phyloP scores from a whole-genome alignment of 2,329 filamentous ascomycete genomes.

The Macrophomina tecta region DNA sequence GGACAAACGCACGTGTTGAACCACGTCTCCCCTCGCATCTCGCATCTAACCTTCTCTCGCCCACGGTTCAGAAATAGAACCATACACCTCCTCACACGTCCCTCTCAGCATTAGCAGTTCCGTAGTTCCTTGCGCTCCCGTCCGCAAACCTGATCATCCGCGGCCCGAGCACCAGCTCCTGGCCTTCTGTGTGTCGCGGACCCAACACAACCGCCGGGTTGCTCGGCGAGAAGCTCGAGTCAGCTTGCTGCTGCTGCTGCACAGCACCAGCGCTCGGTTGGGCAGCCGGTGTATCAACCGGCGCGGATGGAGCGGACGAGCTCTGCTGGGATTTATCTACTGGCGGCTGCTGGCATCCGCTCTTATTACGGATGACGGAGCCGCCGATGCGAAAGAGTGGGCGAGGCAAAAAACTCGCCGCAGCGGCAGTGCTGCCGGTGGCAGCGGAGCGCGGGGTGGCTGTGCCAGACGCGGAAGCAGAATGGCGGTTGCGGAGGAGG shows the following conservation, averaged over 20 bases:
- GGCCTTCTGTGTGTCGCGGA: background rate
- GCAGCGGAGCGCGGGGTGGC: conserved; percentile 27
- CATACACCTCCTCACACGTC: background rate
- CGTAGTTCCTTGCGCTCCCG: background rate
- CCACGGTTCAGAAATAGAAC: too few relatives aligned
- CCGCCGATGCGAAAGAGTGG: conserved; percentile 44
- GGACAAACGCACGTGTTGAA: background rate
- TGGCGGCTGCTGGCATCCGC: background rate
- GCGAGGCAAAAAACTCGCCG: conserved; percentile 35
- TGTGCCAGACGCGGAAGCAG: background rate
- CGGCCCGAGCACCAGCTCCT: conserved; percentile 5
- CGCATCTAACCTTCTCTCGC: background rate
- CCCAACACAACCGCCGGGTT: conserved; percentile 1
- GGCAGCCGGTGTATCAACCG: background rate
- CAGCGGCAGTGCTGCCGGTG: conserved; percentile 30
- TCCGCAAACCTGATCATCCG: conserved; percentile 22
- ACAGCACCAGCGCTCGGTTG: background rate
- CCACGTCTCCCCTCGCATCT: background rate
- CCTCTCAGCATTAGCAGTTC: conserved; percentile 2
- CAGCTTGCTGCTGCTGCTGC: background rate
- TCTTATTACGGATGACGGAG: conserved; percentile 38
- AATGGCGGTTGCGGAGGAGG: conserved; percentile 36
- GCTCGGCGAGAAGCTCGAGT: conserved; percentile 2
- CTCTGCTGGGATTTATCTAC: too few relatives aligned
- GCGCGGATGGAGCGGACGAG: background rate